Percentiles rank a stretch among this genome's conserved stretches.
These are phyloP conservation scores for Rhodocollybia butyracea DNA, from an alignment of 768 basidiomycete genomes.

Conservation along the genomic window DNA sequence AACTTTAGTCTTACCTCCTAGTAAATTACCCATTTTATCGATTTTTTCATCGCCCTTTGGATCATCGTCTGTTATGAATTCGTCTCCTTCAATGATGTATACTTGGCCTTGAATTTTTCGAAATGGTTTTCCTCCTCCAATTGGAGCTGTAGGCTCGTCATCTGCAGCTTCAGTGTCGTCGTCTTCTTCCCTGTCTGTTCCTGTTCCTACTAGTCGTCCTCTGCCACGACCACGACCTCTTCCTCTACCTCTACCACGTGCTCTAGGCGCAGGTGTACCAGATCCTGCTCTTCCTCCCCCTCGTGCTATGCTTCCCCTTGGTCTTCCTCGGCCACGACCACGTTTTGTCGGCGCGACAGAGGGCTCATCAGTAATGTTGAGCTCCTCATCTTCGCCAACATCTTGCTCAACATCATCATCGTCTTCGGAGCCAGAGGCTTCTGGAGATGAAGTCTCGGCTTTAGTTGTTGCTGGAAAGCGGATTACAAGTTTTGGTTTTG, in stretches of 20 bases:
- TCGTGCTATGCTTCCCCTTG: slow-evolving; percentile 21
- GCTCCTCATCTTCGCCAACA: slow-evolving; percentile 23
- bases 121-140: slow-evolving; percentile 66
- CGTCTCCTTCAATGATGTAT: slow-evolving; percentile 84
- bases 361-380: no score
- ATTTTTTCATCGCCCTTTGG: slow-evolving; percentile 91
- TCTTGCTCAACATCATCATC: slow-evolving; percentile 30
- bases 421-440: slow-evolving; percentile 26
- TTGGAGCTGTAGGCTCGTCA: slow-evolving; percentile 39
- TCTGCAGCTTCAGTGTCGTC: slow-evolving; percentile 34
- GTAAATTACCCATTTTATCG: slow-evolving; percentile 76
- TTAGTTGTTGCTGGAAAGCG: slow-evolving; percentile 17
- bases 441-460: slow-evolving; percentile 18
- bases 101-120: slow-evolving; percentile 69
- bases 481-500: slow-evolving; percentile 8
- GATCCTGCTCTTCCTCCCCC: slow-evolving; percentile 18
- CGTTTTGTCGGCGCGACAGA: slow-evolving; percentile 21
- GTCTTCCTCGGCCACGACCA: slow-evolving; percentile 33
- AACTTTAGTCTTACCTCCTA: slow-evolving; percentile 65
- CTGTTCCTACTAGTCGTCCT: slow-evolving; percentile 26
- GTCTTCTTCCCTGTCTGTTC: slow-evolving; percentile 28
- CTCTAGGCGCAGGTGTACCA: slow-evolving; percentile 32
- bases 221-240: slow-evolving; percentile 31
- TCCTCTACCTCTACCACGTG: slow-evolving; percentile 40
- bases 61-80: slow-evolving; percentile 81